Conservation (phyloP, 352 stramenopile genomes). For the Phytophthora syringae region DNA sequence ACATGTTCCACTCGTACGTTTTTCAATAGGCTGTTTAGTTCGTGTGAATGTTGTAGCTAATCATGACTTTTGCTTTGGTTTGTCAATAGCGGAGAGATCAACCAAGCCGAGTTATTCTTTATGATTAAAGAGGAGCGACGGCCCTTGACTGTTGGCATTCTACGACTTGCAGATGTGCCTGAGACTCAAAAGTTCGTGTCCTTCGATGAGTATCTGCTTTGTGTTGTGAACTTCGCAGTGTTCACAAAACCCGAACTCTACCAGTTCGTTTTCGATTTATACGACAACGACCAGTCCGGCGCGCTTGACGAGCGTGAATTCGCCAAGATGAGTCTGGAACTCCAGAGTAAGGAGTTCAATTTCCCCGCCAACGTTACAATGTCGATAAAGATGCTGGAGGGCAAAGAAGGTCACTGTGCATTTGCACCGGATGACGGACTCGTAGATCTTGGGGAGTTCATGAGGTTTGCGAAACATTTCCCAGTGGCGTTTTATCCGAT, state of each 20-base stretch:
- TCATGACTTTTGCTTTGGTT: not conserved
- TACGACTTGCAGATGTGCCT: conserved; percentile 48
- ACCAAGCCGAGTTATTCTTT: conserved; percentile 75
- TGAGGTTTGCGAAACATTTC: conserved; percentile 59
- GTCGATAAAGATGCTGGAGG: conserved; percentile 60
- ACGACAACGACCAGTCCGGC: conserved; percentile 63
- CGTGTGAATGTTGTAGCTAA: not conserved
- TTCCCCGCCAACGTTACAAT: conserved; percentile 70
- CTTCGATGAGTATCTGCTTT: conserved; percentile 71
- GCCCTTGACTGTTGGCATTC: conserved; percentile 60
- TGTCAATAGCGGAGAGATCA: conserved; percentile 64
- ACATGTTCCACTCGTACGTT: conserved; percentile 80
- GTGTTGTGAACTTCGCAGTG: conserved; percentile 61
- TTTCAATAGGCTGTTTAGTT: not conserved
- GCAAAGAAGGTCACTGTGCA: conserved; percentile 32
- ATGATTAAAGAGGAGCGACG: conserved; percentile 71
- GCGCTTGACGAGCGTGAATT: conserved; percentile 72
- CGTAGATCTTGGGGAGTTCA: conserved; percentile 55
- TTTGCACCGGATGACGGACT: conserved; percentile 44
- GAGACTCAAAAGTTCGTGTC: conserved; percentile 61
- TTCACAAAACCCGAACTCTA: conserved; percentile 74
- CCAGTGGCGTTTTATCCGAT: conserved; percentile 63
- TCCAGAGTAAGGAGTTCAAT: conserved; percentile 70
- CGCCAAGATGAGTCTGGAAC: conserved; percentile 63
- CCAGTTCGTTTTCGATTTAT: conserved; percentile 76